Base-by-base conservation (phyloP, 345 rosid species). In the Crucihimalaya himalaica region DNA sequence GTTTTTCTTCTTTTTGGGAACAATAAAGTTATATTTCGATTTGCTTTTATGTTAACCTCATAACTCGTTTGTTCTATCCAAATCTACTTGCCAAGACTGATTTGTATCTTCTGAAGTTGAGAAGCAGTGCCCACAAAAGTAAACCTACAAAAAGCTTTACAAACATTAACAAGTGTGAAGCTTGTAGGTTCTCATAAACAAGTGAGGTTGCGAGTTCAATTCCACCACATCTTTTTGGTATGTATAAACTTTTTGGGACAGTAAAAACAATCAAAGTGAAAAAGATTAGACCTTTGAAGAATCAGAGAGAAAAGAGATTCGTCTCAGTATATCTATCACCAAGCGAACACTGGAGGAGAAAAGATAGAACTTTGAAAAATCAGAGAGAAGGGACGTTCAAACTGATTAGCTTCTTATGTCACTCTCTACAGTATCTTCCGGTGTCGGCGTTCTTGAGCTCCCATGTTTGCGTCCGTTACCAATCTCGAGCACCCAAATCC, bases 401-500 rank as follows among this genome's bases (percentile, higher is more conserved):
- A 15, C 11, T 57, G 7, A 23, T 59, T 71, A 51, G 35, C 25
- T 73, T 73, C 64, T 45, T 61, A 77, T 71, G 80, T 71, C 76
- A 65, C 56, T 56, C 76, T 70, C 68, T 14, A 56, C 54, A 6
- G 54, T 63, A 62, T 8, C 66, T 64, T 70, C 78, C 35, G 67
- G 65, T 3, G 23, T 73, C 37, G 59, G 60, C 31, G 18, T 46
- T 51, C 58, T 67, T 64, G 82, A 74, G 67, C 76, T 72, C 31
- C 77, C 80, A 20, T 57, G 74, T 79, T 79, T 68, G 52, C 87
- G 68, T 21, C 76, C 71, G 2, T 71, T 52, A 14, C 53, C 72
- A n/a, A 55, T 57, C 29, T 54, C 67, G 2, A 71, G 57, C 76
- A 60, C 71, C 28, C n/a, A 28, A 68, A 1, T 51, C 48, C 74